Evolutionary conservation across 345 rosid species (phyloP).

Genomic region (Eutrema yunnanense): DNA sequence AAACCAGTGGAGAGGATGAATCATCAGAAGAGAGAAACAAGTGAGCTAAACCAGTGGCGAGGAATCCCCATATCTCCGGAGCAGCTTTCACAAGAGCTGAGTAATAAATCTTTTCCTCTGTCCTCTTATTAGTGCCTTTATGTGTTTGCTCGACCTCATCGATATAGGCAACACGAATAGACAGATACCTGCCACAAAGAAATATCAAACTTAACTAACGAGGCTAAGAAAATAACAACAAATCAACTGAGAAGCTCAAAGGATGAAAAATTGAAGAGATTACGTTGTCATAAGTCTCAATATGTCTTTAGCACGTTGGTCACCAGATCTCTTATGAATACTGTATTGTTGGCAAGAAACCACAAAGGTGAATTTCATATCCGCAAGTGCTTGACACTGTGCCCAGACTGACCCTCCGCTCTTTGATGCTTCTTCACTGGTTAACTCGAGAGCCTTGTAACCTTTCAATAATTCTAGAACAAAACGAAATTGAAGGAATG

Average conservation of each 20-base stretch:
- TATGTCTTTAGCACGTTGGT: slow-evolving; percentile 67
- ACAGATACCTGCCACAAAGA: slow-evolving; percentile 46
- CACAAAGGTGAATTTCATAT: slow-evolving; percentile 79
- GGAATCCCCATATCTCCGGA: too few species aligned
- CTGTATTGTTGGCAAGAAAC: slow-evolving; percentile 81
- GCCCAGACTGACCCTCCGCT: slow-evolving; percentile 56
- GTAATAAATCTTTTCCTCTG: slow-evolving; percentile 61
- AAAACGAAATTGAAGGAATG: slow-evolving; percentile 16
- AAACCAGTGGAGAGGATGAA: too few species aligned
- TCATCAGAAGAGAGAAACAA: too few species aligned
- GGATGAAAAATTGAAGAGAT: slow-evolving; percentile 9
- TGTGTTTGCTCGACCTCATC: slow-evolving; percentile 71
- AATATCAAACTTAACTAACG: neutral
- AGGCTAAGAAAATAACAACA: neutral
- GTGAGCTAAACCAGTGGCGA: too few species aligned
- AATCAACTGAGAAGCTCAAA: neutral
- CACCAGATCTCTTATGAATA: slow-evolving; percentile 60
- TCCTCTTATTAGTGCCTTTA: slow-evolving; percentile 41
- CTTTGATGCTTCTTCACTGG: slow-evolving; percentile 48
- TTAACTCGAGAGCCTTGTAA: slow-evolving; percentile 60
- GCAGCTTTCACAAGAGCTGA: slow-evolving; percentile 73
- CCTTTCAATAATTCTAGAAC: slow-evolving; percentile 53
- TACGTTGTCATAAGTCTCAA: slow-evolving; percentile 73
- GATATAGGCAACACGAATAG: slow-evolving; percentile 69
- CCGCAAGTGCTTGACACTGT: slow-evolving; percentile 76